Evolutionary conservation across 805 yeast genomes (phyloP).

Genomic region (Maudiozyma barnettii): DNA sequence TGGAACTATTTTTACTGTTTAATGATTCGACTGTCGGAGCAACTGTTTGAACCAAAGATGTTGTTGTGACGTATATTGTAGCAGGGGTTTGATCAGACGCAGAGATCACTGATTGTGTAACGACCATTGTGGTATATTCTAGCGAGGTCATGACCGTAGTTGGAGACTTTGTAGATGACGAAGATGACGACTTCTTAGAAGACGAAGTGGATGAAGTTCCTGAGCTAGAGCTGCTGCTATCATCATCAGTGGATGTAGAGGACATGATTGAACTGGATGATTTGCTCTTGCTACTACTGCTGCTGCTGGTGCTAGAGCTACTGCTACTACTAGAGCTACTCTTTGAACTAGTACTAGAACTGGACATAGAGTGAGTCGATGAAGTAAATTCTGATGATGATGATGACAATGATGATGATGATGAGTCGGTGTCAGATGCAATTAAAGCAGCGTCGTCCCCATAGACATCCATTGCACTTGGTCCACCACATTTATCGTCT

Average conservation of each 20-base stretch:
- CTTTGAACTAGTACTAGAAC: not conserved
- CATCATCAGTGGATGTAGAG: no score
- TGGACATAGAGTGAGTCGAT: not conserved
- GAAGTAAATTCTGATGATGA: not conserved
- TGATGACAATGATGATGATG: not conserved
- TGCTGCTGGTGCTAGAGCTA: not conserved
- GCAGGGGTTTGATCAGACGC: constrained; percentile 13
- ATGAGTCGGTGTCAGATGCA: not conserved
- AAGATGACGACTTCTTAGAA: not conserved
- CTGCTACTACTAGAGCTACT: not conserved
- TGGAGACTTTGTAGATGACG: not conserved
- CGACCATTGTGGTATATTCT: constrained; percentile 15
- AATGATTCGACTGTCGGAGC: constrained; percentile 5
- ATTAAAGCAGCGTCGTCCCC: constrained; percentile 23
- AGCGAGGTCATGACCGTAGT: constrained; percentile 13
- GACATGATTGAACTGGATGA: not conserved
- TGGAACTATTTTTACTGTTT: not conserved
- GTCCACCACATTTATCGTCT: constrained; percentile 55
- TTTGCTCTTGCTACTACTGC: not conserved
- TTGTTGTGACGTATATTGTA: constrained; percentile 21
- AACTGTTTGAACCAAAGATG: constrained; percentile 17
- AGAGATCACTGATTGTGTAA: constrained; percentile 20
- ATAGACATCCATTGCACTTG: constrained; percentile 39
- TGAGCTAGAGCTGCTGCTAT: not conserved
- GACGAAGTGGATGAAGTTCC: not conserved